Conservation (phyloP, 768 basidiomycete species). For the Leccinum obscurum region DNA sequence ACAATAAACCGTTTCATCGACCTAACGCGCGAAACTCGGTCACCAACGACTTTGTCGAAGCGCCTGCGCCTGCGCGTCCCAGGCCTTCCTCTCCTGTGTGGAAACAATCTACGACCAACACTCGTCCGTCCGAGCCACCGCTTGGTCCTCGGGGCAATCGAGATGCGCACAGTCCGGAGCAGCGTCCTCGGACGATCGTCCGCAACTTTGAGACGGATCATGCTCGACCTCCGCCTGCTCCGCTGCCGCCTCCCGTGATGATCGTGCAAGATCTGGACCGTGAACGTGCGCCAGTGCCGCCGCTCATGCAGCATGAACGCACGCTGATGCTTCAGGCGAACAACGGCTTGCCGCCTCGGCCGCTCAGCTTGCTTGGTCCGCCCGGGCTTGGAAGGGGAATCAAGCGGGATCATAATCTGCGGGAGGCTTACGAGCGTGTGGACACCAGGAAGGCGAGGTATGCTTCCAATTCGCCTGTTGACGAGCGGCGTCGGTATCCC, state of each 20-base stretch:
- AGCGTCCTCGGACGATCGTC: slow-evolving; percentile 9
- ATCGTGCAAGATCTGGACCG: slow-evolving; percentile 8
- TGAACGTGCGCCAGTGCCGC: slow-evolving; percentile 15
- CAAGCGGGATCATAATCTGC: slow-evolving; percentile 18
- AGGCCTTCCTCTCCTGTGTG: slow-evolving; percentile 6
- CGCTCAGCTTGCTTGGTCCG: slow-evolving; percentile 17
- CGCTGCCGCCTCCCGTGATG: slow-evolving; percentile 3
- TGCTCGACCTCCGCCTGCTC: not conserved
- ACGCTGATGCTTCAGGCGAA: slow-evolving; percentile 29
- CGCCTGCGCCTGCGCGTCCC: slow-evolving; percentile 4
- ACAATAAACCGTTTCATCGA: slow-evolving; percentile 2
- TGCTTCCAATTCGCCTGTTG: slow-evolving; percentile 11
- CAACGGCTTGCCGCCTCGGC: slow-evolving; percentile 32
- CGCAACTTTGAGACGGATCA: slow-evolving; percentile 13
- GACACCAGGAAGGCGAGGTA: slow-evolving; percentile 20
- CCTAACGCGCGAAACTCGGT: slow-evolving; percentile 3
- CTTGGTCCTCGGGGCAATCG: slow-evolving; percentile 13
- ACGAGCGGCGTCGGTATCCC: slow-evolving; percentile 18
- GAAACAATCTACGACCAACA: slow-evolving; percentile 1
- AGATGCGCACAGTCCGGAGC: slow-evolving; percentile 8
- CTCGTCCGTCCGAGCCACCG: slow-evolving; percentile 7
- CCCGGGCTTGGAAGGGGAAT: slow-evolving; percentile 15
- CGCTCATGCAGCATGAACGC: slow-evolving; percentile 33
- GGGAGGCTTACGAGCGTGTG: slow-evolving; percentile 23
- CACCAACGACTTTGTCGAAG: slow-evolving; percentile 9